Evolutionary conservation across 2,329 filamentous ascomycete genomes (phyloP).

Genomic region (Neonectria neomacrospora): DNA sequence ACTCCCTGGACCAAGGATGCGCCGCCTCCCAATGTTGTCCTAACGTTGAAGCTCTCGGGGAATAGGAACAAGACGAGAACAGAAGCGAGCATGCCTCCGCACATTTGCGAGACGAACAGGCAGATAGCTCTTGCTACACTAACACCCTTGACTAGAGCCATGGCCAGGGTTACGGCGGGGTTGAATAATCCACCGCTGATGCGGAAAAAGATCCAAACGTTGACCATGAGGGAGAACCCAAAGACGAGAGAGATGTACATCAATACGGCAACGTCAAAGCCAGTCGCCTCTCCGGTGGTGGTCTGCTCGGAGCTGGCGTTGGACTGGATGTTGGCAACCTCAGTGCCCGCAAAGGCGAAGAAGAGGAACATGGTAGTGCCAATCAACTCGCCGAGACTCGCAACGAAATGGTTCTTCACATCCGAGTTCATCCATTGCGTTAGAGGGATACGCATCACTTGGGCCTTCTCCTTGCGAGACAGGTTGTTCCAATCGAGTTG

Average conservation of each 20-base stretch:
- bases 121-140: conserved; percentile 56
- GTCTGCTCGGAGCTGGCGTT: conserved; percentile 47
- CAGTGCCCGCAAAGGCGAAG: conserved; percentile 56
- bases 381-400: conserved; percentile 53
- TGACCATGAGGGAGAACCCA: conserved; percentile 57
- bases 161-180: conserved; percentile 59
- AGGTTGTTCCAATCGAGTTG: conserved; percentile 54
- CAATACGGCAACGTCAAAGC: conserved; percentile 56
- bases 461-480: conserved; percentile 52
- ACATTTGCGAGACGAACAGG: conserved; percentile 62
- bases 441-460: conserved; percentile 58
- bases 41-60: conserved; percentile 55
- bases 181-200: conserved; percentile 55
- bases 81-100: conserved; percentile 58
- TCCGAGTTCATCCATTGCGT: conserved; percentile 60
- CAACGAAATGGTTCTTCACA: conserved; percentile 57
- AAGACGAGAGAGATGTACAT: conserved; percentile 56
- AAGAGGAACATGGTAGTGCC: conserved; percentile 58
- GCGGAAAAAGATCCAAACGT: conserved; percentile 61
- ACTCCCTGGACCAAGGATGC: conserved; percentile 58
- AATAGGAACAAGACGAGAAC: conserved; percentile 56
- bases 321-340: conserved; percentile 54
- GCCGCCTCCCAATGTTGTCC: conserved; percentile 53
- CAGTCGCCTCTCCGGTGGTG: conserved; percentile 56
- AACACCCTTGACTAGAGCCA: conserved; percentile 62